Evolutionary conservation across 805 yeast genomes (phyloP).

Genomic region (Kuraishia floccosa): DNA sequence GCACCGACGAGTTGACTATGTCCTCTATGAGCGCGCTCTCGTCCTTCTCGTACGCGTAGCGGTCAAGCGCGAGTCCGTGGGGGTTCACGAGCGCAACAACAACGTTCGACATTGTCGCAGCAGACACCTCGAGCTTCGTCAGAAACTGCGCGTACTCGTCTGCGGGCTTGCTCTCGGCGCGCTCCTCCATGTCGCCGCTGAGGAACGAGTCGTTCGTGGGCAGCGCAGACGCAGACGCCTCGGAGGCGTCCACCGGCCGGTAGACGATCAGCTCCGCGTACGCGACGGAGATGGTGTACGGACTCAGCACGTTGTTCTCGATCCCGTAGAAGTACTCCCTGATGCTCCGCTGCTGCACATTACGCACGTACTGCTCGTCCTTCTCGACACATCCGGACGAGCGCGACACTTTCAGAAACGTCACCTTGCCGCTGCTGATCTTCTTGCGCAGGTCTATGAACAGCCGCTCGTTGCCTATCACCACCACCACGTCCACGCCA

Average conservation of each 20-base stretch:
- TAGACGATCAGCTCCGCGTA: constrained; percentile 48
- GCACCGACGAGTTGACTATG: constrained; percentile 44
- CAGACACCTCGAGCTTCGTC: constrained; percentile 27
- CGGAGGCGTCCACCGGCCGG: constrained; percentile 32
- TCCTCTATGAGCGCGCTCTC: constrained; percentile 32
- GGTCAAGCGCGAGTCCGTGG: constrained; percentile 9
- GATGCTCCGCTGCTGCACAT: constrained; percentile 64
- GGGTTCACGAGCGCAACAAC: constrained; percentile 57
- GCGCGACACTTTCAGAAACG: constrained; percentile 50
- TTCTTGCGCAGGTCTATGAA: constrained; percentile 50
- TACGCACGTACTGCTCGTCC: constrained; percentile 59
- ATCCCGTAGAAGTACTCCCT: constrained; percentile 88
- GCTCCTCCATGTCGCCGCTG: constrained; percentile 14
- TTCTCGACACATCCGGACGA: constrained; percentile 71
- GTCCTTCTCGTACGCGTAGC: constrained; percentile 22
- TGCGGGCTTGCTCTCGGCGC: constrained; percentile 5
- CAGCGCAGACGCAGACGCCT: background rate
- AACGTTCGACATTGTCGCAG: constrained; percentile 60
- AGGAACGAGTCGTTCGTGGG: constrained; percentile 12
- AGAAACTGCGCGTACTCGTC: constrained; percentile 6
- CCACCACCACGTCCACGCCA: constrained; percentile 46
- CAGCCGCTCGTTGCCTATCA: constrained; percentile 68
- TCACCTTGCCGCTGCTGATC: constrained; percentile 19
- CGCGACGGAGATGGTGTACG: constrained; percentile 74
- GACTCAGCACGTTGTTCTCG: constrained; percentile 54